A percentile compares a stretch with the other conserved stretches of the same genome.
These are phyloP conservation scores for Harringtonia lauricola DNA, from an alignment of 2,329 filamentous ascomycete species.

Conservation along the genomic window DNA sequence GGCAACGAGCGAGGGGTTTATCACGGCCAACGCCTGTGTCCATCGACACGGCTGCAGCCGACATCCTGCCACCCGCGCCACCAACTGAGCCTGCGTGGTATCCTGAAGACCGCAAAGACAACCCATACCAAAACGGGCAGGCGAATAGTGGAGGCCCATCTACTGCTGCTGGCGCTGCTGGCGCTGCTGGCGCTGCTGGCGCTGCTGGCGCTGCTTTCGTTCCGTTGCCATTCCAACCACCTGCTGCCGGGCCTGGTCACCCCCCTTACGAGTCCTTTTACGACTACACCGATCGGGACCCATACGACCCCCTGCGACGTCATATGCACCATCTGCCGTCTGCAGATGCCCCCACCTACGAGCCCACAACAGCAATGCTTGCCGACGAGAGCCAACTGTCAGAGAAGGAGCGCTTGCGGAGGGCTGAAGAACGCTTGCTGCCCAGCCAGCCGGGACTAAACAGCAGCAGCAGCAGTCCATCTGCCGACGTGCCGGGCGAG, in stretches of 20 bases:
- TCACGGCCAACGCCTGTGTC: not conserved
- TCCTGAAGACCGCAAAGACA: conserved; percentile 13
- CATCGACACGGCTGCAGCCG: conserved; percentile 10
- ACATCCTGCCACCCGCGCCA: not conserved
- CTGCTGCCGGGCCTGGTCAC: no score
- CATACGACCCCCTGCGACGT: conserved; percentile 14
- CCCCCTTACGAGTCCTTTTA: no score
- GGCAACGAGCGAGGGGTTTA: conserved; percentile 28
- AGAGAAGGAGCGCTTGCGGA: conserved; percentile 72
- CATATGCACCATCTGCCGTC: conserved; percentile 20
- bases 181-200: no score
- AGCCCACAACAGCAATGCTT: conserved; percentile 46
- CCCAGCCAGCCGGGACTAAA: conserved; percentile 62
- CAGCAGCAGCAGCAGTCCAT: conserved; percentile 19
- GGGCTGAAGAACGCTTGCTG: conserved; percentile 67
- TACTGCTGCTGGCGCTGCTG: no score
- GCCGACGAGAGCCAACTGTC: conserved; percentile 49
- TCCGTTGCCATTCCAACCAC: no score
- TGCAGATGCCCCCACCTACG: conserved; percentile 25
- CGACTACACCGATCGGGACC: conserved; percentile 2
- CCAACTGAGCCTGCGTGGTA: conserved; percentile 3
- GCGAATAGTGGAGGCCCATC: no score
- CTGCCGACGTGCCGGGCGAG: conserved; percentile 20
- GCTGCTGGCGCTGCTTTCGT: no score
- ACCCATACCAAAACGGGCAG: no score